These are phyloP conservation scores for Dictyostelium discoideum DNA, from an alignment of 78 protist species.

Conservation along the genomic window dicty_2.7 NC_007089.4:2344501-2345000, in stretches of 20 bases:
- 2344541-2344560: constrained; percentile 89
- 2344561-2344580: constrained; percentile 97
- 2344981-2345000: no score
- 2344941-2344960: neutral
- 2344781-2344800: neutral
- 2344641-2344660: constrained; percentile 79
- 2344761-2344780: neutral
- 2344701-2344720: neutral
- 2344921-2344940: no score
- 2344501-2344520: constrained; percentile 98
- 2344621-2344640: constrained; percentile 97
- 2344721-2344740: neutral
- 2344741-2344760: neutral
- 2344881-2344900: neutral
- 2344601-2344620: constrained; percentile 96
- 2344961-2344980: neutral
- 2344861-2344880: neutral
- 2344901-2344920: neutral
- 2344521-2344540: constrained; percentile 92
- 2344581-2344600: constrained; percentile 80
- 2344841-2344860: neutral
- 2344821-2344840: neutral
- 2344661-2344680: neutral
- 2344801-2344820: neutral
- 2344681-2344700: neutral